These are phyloP conservation scores for Ascosphaera acerosa DNA, from an alignment of 2,329 filamentous ascomycete genomes.

Conservation along the genomic window DNA sequence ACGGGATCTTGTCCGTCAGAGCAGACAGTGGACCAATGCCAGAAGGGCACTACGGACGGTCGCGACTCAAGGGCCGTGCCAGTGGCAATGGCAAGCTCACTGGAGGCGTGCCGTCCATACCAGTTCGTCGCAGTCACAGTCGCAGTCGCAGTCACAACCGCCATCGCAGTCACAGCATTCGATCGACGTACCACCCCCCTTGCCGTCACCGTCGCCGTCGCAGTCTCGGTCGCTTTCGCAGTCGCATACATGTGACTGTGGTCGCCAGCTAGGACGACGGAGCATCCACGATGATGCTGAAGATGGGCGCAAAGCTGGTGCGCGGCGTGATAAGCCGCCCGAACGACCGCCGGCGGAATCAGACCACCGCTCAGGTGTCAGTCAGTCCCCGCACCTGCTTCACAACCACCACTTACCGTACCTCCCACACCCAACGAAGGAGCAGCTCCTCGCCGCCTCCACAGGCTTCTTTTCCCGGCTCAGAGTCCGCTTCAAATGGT, in stretches of 20 bases:
- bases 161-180: not conserved
- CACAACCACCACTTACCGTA: slow-evolving; percentile 31
- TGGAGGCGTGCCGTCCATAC: not conserved
- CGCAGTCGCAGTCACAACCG: not conserved
- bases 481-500: slow-evolving; percentile 89
- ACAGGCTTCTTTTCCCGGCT: slow-evolving; percentile 81
- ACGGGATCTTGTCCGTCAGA: not conserved
- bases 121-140: not conserved
- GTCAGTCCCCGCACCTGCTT: not conserved
- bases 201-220: not conserved
- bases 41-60: not conserved
- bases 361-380: not conserved
- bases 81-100: no score
- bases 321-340: no score
- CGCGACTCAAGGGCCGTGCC: no score
- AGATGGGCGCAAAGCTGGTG: not conserved
- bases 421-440: slow-evolving; percentile 62
- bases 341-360: not conserved
- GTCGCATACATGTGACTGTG: no score
- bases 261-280: no score
- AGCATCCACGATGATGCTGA: not conserved
- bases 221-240: no score
- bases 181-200: not conserved
- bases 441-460: slow-evolving; percentile 74
- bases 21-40: not conserved